Evolutionary conservation across 148 eudicot genomes (phyloP).

Genomic region (Dysphania ambrosioides): DNA sequence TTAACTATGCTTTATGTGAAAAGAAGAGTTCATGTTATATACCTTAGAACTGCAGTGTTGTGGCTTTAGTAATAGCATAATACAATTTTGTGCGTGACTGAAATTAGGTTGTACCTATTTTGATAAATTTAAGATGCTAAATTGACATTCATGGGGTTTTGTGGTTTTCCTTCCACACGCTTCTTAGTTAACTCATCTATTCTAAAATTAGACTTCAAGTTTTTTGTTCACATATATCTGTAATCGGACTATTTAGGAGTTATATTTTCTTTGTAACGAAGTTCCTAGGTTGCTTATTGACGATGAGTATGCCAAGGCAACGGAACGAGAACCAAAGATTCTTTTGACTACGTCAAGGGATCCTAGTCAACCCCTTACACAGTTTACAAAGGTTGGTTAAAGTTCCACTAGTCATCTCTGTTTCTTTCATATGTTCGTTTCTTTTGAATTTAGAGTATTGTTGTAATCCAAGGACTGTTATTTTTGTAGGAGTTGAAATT

Average conservation of each 20-base stretch:
- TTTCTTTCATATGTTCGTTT: background rate
- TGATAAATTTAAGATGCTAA: background rate
- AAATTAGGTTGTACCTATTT: background rate
- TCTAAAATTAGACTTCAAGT: background rate
- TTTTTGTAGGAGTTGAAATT: constrained; percentile 72
- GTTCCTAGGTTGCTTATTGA: constrained; percentile 84
- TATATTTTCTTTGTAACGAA: constrained; percentile 17
- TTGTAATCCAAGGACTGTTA: background rate
- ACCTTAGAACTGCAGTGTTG: background rate
- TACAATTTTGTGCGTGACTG: too few relatives aligned
- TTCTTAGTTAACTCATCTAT: background rate
- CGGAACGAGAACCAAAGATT: constrained; percentile 83
- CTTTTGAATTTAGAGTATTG: background rate
- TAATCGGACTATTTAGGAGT: background rate
- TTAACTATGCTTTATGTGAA: background rate
- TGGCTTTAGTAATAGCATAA: background rate
- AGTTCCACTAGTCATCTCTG: background rate
- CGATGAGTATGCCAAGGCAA: constrained; percentile 89
- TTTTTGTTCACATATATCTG: background rate
- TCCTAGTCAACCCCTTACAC: constrained; percentile 93
- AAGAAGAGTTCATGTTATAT: too few relatives aligned
- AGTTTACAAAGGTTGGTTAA: constrained; percentile 74
- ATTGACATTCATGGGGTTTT: background rate
- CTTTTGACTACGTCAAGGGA: constrained; percentile 86
- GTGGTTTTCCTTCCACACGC: background rate